phyloP scores from a whole-genome alignment of 805 yeast species.

The Cyberlindnera euphorbiae region DNA sequence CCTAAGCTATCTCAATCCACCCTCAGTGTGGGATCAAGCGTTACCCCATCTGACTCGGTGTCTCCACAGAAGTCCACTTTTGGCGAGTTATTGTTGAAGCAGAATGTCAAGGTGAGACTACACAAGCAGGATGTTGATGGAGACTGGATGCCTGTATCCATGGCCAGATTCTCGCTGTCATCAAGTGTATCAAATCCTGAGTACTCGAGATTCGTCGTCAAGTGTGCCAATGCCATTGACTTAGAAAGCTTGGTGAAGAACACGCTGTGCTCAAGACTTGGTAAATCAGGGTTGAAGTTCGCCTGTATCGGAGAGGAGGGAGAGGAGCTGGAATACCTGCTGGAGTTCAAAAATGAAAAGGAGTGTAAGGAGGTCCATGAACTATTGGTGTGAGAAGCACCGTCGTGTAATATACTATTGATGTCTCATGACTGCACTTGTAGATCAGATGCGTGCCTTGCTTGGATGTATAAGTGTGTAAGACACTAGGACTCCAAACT shows the following conservation, averaged over 20 bases:
- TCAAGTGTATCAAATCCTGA: conserved; percentile 20
- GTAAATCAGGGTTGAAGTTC: conserved; percentile 23
- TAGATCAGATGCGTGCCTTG: no score
- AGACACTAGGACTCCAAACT: no score
- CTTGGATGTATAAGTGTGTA: no score
- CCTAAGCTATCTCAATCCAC: conserved; percentile 14
- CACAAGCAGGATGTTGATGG: conserved; percentile 21
- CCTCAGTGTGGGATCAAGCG: no score
- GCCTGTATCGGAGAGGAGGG: conserved; percentile 17
- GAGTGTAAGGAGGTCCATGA: conserved; percentile 21
- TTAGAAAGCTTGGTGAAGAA: conserved; percentile 15
- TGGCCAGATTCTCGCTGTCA: conserved; percentile 19
- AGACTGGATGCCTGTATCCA: conserved; percentile 25
- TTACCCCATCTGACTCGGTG: no score
- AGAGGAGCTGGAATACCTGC: conserved; percentile 17
- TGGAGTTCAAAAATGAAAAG: conserved; percentile 21
- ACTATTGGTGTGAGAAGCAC: conserved; percentile 8
- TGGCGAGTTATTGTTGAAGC: conserved; percentile 18
- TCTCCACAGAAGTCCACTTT: conserved; percentile 1
- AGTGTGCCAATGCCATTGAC: conserved; percentile 3
- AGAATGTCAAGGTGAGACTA: conserved; percentile 20
- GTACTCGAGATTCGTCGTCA: conserved; percentile 17
- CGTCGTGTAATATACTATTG: not conserved
- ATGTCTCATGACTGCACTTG: no score
- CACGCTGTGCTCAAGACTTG: conserved; percentile 17